Evolutionary conservation across 2,329 filamentous ascomycete genomes (phyloP).

Genomic region (Davidsoniella neocaledoniae): DNA sequence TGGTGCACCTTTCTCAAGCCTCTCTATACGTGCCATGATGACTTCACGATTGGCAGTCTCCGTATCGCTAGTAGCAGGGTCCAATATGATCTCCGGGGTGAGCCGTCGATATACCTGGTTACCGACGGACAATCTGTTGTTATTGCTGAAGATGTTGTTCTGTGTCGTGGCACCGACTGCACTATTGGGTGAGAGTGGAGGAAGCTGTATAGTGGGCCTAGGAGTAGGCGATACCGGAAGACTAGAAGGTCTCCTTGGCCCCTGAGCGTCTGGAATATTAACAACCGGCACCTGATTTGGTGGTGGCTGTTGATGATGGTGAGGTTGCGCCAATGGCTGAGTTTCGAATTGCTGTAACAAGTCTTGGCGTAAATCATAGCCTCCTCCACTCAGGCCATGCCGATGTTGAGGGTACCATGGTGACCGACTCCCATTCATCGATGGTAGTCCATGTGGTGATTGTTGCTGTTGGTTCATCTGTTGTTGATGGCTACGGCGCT

Average conservation of each 20-base stretch:
- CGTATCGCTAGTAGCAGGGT: slow-evolving; percentile 3
- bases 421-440: slow-evolving; percentile 3
- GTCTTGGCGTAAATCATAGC: slow-evolving; percentile 35
- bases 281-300: slow-evolving; percentile 4
- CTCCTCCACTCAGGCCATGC: slow-evolving; percentile 7
- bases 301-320: not conserved
- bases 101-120: slow-evolving; percentile 6
- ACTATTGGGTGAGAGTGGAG: slow-evolving; percentile 3
- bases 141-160: not conserved
- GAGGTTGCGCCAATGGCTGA: not conserved
- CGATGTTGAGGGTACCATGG: slow-evolving; percentile 11
- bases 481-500: slow-evolving; percentile 33
- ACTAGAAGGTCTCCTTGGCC: slow-evolving; percentile 10
- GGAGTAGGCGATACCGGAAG: slow-evolving; percentile 11
- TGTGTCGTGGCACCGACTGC: not conserved
- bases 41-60: slow-evolving; percentile 26
- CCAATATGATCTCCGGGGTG: slow-evolving; percentile 10
- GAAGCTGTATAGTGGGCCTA: slow-evolving; percentile 6
- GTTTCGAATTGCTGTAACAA: slow-evolving; percentile 35
- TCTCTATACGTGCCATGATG: slow-evolving; percentile 62
- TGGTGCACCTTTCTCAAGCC: slow-evolving; percentile 52
- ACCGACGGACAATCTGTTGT: slow-evolving; percentile 8
- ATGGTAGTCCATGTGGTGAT: not conserved
- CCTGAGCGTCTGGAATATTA: slow-evolving; percentile 6
- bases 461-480: slow-evolving; percentile 4